Conservation (phyloP, 306 rosid species). For the Prunus armeniaca region DNA sequence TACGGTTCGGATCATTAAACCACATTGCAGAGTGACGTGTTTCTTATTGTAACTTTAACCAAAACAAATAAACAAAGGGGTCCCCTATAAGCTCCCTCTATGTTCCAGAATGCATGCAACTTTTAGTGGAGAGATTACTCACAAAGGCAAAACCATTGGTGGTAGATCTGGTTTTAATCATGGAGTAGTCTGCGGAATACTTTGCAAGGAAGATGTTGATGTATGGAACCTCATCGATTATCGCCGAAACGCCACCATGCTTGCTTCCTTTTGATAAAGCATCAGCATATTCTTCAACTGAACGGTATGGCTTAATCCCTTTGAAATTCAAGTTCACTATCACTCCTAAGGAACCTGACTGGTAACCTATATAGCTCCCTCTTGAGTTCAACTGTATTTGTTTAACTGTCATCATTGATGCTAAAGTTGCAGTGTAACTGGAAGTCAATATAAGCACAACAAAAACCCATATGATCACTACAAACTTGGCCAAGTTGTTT, state of each 20-base stretch:
- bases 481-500: slow-evolving; percentile 12
- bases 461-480: slow-evolving; percentile 25
- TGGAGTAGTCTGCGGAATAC: slow-evolving; percentile 1
- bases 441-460: slow-evolving; percentile 18
- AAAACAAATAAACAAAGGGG: no score
- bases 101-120: no score
- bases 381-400: slow-evolving; percentile 7
- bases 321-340: not conserved
- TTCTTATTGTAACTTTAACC: no score
- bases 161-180: not conserved
- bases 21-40: no score
- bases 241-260: slow-evolving; percentile 28
- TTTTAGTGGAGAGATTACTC: not conserved
- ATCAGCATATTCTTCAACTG: slow-evolving; percentile 4
- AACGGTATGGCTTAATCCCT: not conserved
- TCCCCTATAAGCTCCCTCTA: no score
- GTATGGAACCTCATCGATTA: slow-evolving; percentile 19
- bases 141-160: slow-evolving; percentile 36
- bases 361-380: slow-evolving; percentile 6
- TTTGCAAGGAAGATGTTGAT: slow-evolving; percentile 25
- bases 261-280: slow-evolving; percentile 24
- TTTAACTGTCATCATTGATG: slow-evolving; percentile 22
- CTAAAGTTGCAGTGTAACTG: slow-evolving; percentile 25
- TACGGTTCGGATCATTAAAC: no score
- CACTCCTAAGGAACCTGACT: not conserved